These are phyloP conservation scores for Zygotorulaspora sp. DNA, from an alignment of 805 yeast genomes.

Conservation along the genomic window DNA sequence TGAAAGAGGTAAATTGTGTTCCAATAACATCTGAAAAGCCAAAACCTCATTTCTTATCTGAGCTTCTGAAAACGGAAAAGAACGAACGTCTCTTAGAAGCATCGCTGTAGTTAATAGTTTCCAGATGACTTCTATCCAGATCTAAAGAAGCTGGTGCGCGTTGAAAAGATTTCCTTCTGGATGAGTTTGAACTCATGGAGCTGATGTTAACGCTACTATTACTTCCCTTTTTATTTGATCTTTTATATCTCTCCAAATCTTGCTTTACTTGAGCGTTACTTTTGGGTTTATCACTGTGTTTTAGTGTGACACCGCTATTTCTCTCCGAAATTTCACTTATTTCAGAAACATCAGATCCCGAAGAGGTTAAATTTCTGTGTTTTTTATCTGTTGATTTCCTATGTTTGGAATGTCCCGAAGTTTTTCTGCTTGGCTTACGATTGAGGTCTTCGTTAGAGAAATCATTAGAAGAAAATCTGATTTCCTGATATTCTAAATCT, in stretches of 20 bases:
- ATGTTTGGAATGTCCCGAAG: slow-evolving; percentile 3
- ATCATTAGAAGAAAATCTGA: slow-evolving; percentile 21
- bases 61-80: slow-evolving; percentile 29
- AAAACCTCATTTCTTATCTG: slow-evolving; percentile 22
- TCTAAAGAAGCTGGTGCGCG: slow-evolving; percentile 32
- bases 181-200: slow-evolving; percentile 8
- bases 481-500: slow-evolving; percentile 27
- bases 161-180: slow-evolving; percentile 23
- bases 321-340: slow-evolving; percentile 6
- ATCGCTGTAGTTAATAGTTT: slow-evolving; percentile 17
- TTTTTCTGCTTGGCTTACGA: background rate
- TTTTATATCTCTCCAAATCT: slow-evolving; percentile 17
- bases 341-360: slow-evolving; percentile 3
- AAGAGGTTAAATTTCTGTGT: slow-evolving; percentile 1
- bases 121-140: slow-evolving; percentile 27
- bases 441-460: slow-evolving; percentile 2
- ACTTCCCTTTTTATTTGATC: slow-evolving; percentile 16
- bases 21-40: no score
- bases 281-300: slow-evolving; percentile 10
- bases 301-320: slow-evolving; percentile 7
- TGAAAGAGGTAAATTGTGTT: no score
- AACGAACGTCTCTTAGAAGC: slow-evolving; percentile 27
- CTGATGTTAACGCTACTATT: slow-evolving; percentile 16
- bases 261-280: slow-evolving; percentile 7
- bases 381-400: slow-evolving; percentile 1